Evolutionary conservation across 805 yeast species (phyloP), one percentile per base, ranked within the genome.

Genomic region (Starmerella floris): DNA sequence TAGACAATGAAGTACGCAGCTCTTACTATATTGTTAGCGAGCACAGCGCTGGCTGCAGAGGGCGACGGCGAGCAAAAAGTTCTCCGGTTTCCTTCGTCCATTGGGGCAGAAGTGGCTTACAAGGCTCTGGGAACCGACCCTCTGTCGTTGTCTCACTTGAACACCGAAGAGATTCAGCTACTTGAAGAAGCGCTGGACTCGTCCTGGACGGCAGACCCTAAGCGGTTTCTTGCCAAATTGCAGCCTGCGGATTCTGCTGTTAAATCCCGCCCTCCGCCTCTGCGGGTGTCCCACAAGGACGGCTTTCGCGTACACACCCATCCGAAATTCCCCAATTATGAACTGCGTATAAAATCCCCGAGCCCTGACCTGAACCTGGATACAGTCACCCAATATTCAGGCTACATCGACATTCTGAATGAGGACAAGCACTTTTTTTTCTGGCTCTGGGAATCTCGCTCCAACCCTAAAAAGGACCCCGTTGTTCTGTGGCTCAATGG

Each of bases 391-490:
- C 88, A 81, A 63, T 79, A 76, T 57, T 69, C 82, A 26, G 91
- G 91, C 37, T 80, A 80, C 61, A 63, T 81, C 54, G 85, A 79
- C 56, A 74, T 77, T 37, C 79, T 76, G 46, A 84, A 79, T 39
- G 83, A 77, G 52, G 95, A 83, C 57, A 87, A 85, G 64, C 95
- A 85, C 65, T 83, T 87, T 61, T 88, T 88, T 65, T 88, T 78
- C 65, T 84, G 93, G 88, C 79, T 79, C 56, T 85, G 83, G 56
- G 95, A 85, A 62, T 76, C 81, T 50, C 74, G 79, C 49, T 79
- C 79, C 61, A 88, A 83, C 62, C 95, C 95, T 16, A 64, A 65
- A 49, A 81, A 70, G 46, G 95, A 85, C 64, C 95, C 95, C 2
- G 69, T 85, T 31, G 72, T 85, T 41, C 67, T 85, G 56, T 84